Evolutionary conservation across 768 basidiomycete species (phyloP), one percentile per base, ranked within the genome.

Genomic region (Lactarius pseudohatsudake): DNA sequence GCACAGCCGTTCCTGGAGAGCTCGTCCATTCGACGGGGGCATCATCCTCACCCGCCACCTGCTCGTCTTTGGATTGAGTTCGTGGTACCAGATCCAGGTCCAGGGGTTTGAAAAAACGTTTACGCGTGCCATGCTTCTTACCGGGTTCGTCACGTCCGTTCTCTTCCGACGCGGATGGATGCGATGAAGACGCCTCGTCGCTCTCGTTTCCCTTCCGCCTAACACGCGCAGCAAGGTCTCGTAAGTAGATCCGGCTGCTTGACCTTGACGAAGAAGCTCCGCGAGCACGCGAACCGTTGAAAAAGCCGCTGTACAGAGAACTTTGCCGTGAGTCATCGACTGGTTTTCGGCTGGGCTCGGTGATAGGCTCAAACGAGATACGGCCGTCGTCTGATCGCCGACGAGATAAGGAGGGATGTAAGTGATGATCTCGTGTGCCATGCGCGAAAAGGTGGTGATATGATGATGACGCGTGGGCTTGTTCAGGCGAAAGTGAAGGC

Each of bases 311-410:
- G 70, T 76, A 72, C 1, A 75, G 45, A 1, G 77, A 77, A 64
- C 73, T 75, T 15, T 72, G 71, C 2, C 71, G 73, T n/a, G 76
- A 75, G 11, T 76, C 75, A 16, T 84, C 81, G 22, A 81, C 64
- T 26, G 85, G 86, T 60, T 77, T 77, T n/a, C 79, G 77, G 11
- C 80, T 78, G 6, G 80, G 78, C 65, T 84, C 81, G 11, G 82
- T 75, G 22, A 77, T 69, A 20, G 87, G 88, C 64, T 88, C 85
- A 67, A 89, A 88, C 1, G 86, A 85, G 36, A 86, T 68, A 38
- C 75, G 79, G 11, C 79, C 84, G 59, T 88, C 85, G 47, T 74
- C 74, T 4, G 81, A 81, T 57, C 76, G 76, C 47, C 75, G 65
- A 38, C 72, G 64, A 36, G 70, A 66, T 22, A 70, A 47, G 20